Evolutionary conservation across 305 asterid species (phyloP).

Genomic region (Solanum hybrid): DNA sequence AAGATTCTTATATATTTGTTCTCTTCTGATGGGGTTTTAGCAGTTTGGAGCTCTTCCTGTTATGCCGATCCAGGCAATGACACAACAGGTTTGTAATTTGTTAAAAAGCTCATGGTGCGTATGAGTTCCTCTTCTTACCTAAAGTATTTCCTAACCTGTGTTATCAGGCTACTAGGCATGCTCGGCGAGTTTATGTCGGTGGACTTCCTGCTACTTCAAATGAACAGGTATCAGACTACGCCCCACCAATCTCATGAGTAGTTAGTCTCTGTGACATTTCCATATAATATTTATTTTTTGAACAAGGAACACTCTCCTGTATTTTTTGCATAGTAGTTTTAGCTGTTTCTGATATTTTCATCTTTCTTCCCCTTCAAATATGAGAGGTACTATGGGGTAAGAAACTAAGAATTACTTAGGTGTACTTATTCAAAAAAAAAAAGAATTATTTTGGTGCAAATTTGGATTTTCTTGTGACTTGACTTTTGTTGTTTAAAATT

Average conservation of each 20-base stretch:
- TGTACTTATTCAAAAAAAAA: neutral
- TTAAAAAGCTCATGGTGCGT: constrained; percentile 13
- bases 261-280: neutral
- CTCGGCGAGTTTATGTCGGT: constrained; percentile 97
- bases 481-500: neutral
- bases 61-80: constrained; percentile 96
- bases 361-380: neutral
- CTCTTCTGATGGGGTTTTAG: constrained; percentile 7
- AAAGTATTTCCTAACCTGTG: neutral
- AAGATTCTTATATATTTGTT: neutral
- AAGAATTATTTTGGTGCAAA: neutral
- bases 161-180: constrained; percentile 89
- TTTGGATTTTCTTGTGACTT: neutral
- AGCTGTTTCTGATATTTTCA: neutral
- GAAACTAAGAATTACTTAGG: neutral
- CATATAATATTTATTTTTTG: neutral
- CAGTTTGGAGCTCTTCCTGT: constrained; percentile 73
- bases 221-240: constrained; percentile 60
- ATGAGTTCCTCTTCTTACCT: neutral
- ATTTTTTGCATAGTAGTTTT: neutral
- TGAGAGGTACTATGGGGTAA: neutral
- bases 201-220: constrained; percentile 91
- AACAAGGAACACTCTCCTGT: neutral
- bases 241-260: neutral
- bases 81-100: constrained; percentile 74